Percentiles rank a stretch among this genome's conserved stretches.
These are phyloP conservation scores for Actinomortierella ambigua DNA, from an alignment of 371 early-diverging fungal species.

Conservation along the genomic window DNA sequence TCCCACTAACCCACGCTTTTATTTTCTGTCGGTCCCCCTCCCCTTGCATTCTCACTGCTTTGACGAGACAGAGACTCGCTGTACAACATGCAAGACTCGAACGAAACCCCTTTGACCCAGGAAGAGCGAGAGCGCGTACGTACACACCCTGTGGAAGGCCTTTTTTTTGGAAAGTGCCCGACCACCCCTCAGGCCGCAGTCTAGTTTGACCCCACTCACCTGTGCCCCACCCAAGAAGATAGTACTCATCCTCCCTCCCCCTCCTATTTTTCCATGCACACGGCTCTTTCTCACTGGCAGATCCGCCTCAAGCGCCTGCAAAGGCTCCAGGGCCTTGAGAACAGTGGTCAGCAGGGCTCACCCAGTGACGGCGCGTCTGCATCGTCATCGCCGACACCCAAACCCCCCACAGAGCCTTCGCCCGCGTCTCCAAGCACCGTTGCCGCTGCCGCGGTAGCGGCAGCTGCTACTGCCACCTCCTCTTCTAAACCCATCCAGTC, in stretches of 20 bases:
- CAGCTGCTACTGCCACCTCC: no score
- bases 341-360: conserved; percentile 16
- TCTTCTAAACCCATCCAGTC: no score
- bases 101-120: conserved; percentile 35
- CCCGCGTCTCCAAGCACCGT: conserved; percentile 18
- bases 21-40: no score
- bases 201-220: background rate
- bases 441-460: conserved; percentile 16
- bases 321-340: conserved; percentile 53
- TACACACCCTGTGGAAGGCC: background rate
- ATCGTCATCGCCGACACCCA: conserved; percentile 1
- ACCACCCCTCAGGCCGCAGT: background rate
- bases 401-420: background rate
- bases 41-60: no score
- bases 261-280: background rate
- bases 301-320: conserved; percentile 76
- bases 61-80: no score
- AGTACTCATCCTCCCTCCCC: background rate
- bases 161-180: background rate
- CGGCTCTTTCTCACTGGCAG: conserved; percentile 38
- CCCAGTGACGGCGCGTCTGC: background rate
- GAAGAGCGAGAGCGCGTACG: conserved; percentile 43
- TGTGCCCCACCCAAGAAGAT: no score
- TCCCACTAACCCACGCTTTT: no score
- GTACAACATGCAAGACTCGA: conserved; percentile 39